Conservation (phyloP, 495 filamentous ascomycete genomes). For the Cudoniella acicularis region DNA sequence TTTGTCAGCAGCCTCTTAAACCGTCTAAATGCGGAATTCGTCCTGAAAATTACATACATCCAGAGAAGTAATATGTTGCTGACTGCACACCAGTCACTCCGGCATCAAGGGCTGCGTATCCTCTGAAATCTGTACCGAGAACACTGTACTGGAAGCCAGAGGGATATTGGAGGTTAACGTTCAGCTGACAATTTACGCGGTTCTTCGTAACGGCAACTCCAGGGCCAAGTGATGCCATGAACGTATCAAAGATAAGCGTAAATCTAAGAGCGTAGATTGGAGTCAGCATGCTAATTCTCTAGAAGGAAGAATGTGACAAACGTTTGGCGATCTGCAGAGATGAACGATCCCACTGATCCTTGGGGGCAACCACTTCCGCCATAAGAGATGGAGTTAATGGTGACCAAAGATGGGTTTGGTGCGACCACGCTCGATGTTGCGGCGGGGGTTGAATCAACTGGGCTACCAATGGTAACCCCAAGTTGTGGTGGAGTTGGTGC, state of each 20-base stretch:
- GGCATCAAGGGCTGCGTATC: slow-evolving; percentile 39
- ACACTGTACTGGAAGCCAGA: slow-evolving; percentile 49
- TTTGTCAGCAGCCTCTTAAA: background rate
- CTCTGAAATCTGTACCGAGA: slow-evolving; percentile 48
- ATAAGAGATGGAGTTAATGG: slow-evolving; percentile 39
- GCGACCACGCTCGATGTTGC: background rate
- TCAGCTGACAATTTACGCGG: slow-evolving; percentile 51
- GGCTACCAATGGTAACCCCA: slow-evolving; percentile 1
- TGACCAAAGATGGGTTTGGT: slow-evolving; percentile 24
- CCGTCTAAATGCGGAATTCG: background rate
- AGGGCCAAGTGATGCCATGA: slow-evolving; percentile 42
- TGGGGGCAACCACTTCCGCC: slow-evolving; percentile 49
- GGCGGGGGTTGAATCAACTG: background rate
- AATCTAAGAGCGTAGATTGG: slow-evolving; percentile 29
- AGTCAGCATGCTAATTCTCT: background rate
- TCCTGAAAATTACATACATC: slow-evolving; percentile 29
- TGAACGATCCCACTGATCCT: slow-evolving; percentile 34
- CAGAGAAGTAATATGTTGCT: slow-evolving; percentile 51
- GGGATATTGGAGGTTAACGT: slow-evolving; percentile 46
- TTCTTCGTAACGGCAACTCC: slow-evolving; percentile 33
- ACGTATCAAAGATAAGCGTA: slow-evolving; percentile 43
- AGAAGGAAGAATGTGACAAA: background rate
- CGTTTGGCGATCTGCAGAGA: slow-evolving; percentile 37
- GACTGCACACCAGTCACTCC: slow-evolving; percentile 43
- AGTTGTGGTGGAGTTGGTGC: background rate